Percentiles rank a stretch among this genome's conserved stretches.
These are phyloP conservation scores for Apophysomyces trapeziformis DNA, from an alignment of 371 early-diverging fungal genomes.

Conservation along the genomic window DNA sequence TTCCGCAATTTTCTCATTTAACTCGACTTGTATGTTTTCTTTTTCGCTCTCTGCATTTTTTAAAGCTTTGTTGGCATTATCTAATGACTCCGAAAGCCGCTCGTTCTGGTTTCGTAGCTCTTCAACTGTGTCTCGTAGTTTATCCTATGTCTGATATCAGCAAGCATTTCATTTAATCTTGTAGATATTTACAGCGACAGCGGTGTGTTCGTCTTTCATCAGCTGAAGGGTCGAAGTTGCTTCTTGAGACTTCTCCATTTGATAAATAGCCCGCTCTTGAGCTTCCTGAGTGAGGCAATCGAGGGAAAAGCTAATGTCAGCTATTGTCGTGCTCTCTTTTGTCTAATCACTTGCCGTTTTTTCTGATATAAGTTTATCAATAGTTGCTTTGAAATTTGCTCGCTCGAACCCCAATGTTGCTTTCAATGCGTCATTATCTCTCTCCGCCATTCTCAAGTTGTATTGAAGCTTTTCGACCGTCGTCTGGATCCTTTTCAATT, in stretches of 20 bases:
- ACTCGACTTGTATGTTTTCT: neutral
- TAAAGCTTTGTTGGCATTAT: neutral
- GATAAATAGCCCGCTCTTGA: conserved; percentile 24
- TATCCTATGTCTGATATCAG: conserved; percentile 8
- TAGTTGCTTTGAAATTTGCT: conserved; percentile 7
- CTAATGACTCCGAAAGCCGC: neutral
- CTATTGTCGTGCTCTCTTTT: neutral
- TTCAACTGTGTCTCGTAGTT: conserved; percentile 12
- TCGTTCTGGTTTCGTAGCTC: conserved; percentile 13
- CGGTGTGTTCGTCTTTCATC: conserved; percentile 22
- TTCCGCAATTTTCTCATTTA: neutral
- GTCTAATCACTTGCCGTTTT: conserved; percentile 13
- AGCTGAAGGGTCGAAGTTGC: conserved; percentile 17
- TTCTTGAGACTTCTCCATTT: conserved; percentile 16
- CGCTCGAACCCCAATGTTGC: conserved; percentile 11
- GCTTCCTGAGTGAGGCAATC: conserved; percentile 16
- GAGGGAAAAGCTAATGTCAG: neutral
- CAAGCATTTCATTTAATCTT: neutral
- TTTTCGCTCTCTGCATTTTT: neutral
- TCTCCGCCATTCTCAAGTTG: neutral
- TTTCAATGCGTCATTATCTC: conserved; percentile 7
- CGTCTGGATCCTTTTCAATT: neutral
- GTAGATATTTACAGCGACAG: conserved; percentile 14
- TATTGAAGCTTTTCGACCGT: neutral
- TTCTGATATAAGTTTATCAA: conserved; percentile 6